Percentiles rank a stretch among this genome's conserved stretches.
These are phyloP conservation scores for Chamaecrista fasciculata DNA, from an alignment of 306 rosid species.

Conservation along the genomic window DNA sequence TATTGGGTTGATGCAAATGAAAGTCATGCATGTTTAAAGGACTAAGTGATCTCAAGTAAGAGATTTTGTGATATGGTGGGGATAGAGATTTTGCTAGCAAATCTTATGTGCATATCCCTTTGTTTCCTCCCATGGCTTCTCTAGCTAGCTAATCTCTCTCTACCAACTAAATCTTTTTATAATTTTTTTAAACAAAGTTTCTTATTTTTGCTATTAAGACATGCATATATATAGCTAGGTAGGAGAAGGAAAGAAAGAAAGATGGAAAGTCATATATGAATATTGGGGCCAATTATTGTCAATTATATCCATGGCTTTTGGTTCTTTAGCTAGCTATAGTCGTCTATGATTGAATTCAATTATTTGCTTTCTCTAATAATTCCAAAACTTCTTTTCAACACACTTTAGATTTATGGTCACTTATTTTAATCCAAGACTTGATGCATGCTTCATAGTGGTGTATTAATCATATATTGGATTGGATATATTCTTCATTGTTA, in stretches of 20 bases:
- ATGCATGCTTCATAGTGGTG: constrained; percentile 46
- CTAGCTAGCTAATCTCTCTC: constrained; percentile 33
- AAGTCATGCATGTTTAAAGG: constrained; percentile 29
- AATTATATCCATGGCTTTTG: constrained; percentile 38
- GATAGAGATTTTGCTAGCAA: constrained; percentile 45
- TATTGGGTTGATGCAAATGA: constrained; percentile 27
- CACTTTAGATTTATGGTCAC: constrained; percentile 24
- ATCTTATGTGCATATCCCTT: constrained; percentile 48
- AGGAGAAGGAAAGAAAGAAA: background rate
- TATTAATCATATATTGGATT: constrained; percentile 36
- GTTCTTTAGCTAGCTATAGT: background rate
- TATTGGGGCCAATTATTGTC: constrained; percentile 44
- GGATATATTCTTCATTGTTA: constrained; percentile 34
- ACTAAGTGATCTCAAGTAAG: constrained; percentile 24
- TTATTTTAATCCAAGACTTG: constrained; percentile 33
- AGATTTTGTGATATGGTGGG: constrained; percentile 48
- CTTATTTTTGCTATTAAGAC: constrained; percentile 28
- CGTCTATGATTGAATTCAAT: constrained; percentile 48
- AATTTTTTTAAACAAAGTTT: constrained; percentile 28
- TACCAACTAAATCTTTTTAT: constrained; percentile 36
- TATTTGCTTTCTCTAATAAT: constrained; percentile 39
- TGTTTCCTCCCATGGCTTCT: constrained; percentile 40
- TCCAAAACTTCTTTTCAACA: constrained; percentile 41
- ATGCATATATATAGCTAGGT: constrained; percentile 10
- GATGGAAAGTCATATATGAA: background rate